Evolutionary conservation across 2,329 filamentous ascomycete genomes (phyloP), one percentile per base, ranked within the genome.

Genomic region (Xylariaceae sp.): DNA sequence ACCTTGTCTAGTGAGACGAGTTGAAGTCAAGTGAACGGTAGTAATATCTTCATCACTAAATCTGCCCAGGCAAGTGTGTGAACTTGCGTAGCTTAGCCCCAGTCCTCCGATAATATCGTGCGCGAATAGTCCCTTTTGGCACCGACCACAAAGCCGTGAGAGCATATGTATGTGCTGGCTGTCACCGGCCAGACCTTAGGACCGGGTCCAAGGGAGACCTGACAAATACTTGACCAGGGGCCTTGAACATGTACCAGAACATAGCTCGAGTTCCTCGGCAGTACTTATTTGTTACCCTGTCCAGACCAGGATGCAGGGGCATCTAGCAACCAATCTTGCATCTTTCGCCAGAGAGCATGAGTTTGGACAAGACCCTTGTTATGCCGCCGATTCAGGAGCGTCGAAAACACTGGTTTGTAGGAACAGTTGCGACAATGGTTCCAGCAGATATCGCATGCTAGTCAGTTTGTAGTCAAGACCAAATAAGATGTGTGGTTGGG

Each of bases 211-310:
- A 35, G 2, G 49, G 47, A 37, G 55, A 13, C 37, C 34, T 17
- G 23, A 35, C 10, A 47, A 47, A 53, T 62, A 62, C 62, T 54
- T 60, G 13, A 3, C 9, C 34, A 15, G 30, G 2, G 34, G 52
- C 34, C 48, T 35, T 42, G 23, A 39, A 13, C 23, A 62, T 56
- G 62, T 64, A 64, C 51, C 55, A 55, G 4, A 45, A 64, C 60
- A 30, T 60, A n/a, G n/a, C 13, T 15, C n/a, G 48, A 52, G 51
- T 34, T 17, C 17, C 34, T 34, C 18, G 48, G 8, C 53, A 56
- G 57, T 60, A 62, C n/a, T 5, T 0, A 30, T n/a, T 34, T 55
- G 51, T 49, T 52, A 57, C 44, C 47, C 17, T 17, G 18, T 35
- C 48, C 15, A 23, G 51, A n/a, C 35, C 2, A 18, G 45, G 18